Percentiles rank a stretch among this genome's conserved stretches.
Evolutionary conservation across 2,329 filamentous ascomycete genomes (phyloP).

Genomic region (Fusarium fujikuroi): DNA sequence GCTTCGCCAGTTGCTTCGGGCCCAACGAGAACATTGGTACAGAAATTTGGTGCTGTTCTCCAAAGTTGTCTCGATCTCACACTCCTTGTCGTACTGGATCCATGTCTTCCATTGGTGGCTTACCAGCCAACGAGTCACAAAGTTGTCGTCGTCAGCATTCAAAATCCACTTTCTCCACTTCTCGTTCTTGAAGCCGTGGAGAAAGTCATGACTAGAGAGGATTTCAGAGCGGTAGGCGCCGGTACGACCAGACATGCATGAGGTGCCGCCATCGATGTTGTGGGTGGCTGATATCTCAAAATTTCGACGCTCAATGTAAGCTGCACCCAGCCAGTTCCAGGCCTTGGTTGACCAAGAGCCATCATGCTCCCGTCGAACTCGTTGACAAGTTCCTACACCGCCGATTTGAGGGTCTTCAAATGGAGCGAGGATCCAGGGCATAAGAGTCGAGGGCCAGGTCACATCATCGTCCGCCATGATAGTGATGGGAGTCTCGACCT

Average conservation of each 20-base stretch:
- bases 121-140: conserved; percentile 96
- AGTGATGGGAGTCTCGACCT: conserved; percentile 84
- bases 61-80: conserved; percentile 91
- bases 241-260: conserved; percentile 94
- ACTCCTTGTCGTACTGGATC: conserved; percentile 92
- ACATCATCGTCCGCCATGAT: conserved; percentile 97
- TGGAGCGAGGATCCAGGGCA: conserved; percentile 92
- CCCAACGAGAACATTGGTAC: conserved; percentile 94
- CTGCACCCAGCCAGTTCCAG: conserved; percentile 90
- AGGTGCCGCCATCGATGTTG: conserved; percentile 94
- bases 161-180: conserved; percentile 89
- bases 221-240: conserved; percentile 93
- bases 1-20: conserved; percentile 96
- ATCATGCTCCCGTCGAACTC: conserved; percentile 76
- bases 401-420: conserved; percentile 88
- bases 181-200: conserved; percentile 90
- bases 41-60: conserved; percentile 90
- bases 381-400: conserved; percentile 91
- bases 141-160: conserved; percentile 98
- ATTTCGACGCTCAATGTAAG: conserved; percentile 93
- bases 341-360: conserved; percentile 69
- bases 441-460: conserved; percentile 85
- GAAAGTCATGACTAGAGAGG: conserved; percentile 84
- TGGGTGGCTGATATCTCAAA: conserved; percentile 97
- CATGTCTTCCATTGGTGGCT: conserved; percentile 92